Conservation (phyloP, 192 early-diverging fungal species). For the Coemansia sp. region DNA sequence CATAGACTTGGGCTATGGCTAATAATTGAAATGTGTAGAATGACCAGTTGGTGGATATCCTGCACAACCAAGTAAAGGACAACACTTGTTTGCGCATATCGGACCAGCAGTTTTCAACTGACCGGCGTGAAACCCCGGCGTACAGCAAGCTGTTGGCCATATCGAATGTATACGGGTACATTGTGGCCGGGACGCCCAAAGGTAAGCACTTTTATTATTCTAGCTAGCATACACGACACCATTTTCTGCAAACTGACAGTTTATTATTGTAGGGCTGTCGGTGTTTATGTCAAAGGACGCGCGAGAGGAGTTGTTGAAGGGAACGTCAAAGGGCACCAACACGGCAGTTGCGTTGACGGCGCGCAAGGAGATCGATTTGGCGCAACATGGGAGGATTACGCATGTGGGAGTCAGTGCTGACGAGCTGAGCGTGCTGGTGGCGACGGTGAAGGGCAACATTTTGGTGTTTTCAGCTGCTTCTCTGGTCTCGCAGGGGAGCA, state of each 20-base stretch:
- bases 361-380: slow-evolving; percentile 35
- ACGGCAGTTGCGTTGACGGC: slow-evolving; percentile 24
- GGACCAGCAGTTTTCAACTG: slow-evolving; percentile 25
- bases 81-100: slow-evolving; percentile 42
- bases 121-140: slow-evolving; percentile 47
- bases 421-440: slow-evolving; percentile 30
- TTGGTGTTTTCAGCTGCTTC: slow-evolving; percentile 26
- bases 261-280: slow-evolving; percentile 9
- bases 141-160: slow-evolving; percentile 57
- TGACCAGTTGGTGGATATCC: slow-evolving; percentile 41
- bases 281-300: slow-evolving; percentile 42
- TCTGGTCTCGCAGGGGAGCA: slow-evolving; percentile 26
- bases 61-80: slow-evolving; percentile 41
- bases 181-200: slow-evolving; percentile 60
- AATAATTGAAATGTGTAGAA: slow-evolving; percentile 18
- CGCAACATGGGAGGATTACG: slow-evolving; percentile 37
- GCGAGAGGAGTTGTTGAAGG: slow-evolving; percentile 28
- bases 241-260: not conserved
- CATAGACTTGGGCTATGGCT: not conserved
- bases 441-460: slow-evolving; percentile 12
- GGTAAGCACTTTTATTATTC: slow-evolving; percentile 33
- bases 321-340: slow-evolving; percentile 33
- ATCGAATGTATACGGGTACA: slow-evolving; percentile 66
- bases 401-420: slow-evolving; percentile 32
- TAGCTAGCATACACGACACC: not conserved